These are phyloP conservation scores for Penicillium bialowiezense DNA, from an alignment of 495 filamentous ascomycete species.

Conservation along the genomic window DNA sequence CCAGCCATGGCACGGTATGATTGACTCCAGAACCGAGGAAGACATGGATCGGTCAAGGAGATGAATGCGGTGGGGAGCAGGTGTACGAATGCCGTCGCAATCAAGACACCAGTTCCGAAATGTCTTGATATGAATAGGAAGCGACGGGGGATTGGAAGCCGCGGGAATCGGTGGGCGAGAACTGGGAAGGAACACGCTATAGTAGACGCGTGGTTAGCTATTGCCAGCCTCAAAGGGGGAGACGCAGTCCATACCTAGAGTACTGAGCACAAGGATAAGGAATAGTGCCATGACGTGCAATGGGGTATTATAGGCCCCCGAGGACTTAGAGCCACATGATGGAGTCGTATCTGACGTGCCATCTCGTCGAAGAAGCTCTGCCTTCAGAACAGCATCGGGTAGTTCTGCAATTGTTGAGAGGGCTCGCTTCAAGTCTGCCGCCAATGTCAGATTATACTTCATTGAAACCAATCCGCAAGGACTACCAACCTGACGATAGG, in stretches of 20 bases:
- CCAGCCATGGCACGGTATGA: constrained; percentile 75
- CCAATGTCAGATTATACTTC: not conserved
- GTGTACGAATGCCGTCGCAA: constrained; percentile 89
- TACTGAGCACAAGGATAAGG: constrained; percentile 69
- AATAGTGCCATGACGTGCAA: constrained; percentile 76
- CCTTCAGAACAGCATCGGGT: constrained; percentile 29
- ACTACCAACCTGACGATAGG: constrained; percentile 14
- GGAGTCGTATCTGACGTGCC: constrained; percentile 25
- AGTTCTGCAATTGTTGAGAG: constrained; percentile 24
- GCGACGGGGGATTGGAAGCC: constrained; percentile 44
- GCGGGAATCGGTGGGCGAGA: constrained; percentile 49
- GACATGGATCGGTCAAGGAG: constrained; percentile 77
- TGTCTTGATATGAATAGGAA: constrained; percentile 76
- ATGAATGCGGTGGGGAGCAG: constrained; percentile 77
- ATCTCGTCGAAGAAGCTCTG: constrained; percentile 33
- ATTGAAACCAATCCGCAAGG: too few species aligned
- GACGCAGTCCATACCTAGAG: constrained; percentile 53
- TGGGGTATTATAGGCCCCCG: constrained; percentile 61
- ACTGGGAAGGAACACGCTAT: constrained; percentile 54
- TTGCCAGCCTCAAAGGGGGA: not conserved
- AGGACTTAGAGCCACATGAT: constrained; percentile 59
- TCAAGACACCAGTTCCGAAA: constrained; percentile 82
- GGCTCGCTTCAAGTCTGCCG: constrained; percentile 21
- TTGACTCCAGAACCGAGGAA: constrained; percentile 69
- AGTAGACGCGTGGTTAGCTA: constrained; percentile 7